phyloP scores from a whole-genome alignment of 768 basidiomycete species.

The Aureoboletus auriporus region DNA sequence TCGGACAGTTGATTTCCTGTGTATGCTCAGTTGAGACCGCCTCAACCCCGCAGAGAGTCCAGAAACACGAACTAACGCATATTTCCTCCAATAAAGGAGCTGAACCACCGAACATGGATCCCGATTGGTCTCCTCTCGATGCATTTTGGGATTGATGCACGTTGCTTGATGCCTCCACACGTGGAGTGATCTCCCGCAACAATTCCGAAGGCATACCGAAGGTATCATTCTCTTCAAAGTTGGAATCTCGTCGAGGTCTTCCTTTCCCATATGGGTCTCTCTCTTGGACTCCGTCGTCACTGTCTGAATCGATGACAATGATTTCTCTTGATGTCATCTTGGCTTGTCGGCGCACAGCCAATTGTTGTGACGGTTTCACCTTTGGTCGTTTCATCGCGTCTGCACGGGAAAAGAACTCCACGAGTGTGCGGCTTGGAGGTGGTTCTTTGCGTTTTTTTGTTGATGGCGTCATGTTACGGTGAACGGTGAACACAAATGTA shows the following conservation, averaged over 20 bases:
- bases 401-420: slow-evolving; percentile 40
- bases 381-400: slow-evolving; percentile 21
- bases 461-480: slow-evolving; percentile 30
- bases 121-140: not conserved
- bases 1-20: slow-evolving; percentile 3
- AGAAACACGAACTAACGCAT: slow-evolving; percentile 11
- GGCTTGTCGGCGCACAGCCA: not conserved
- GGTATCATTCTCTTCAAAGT: not conserved
- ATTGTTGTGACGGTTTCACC: slow-evolving; percentile 5
- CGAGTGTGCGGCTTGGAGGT: slow-evolving; percentile 36
- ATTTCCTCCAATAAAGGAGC: slow-evolving; percentile 11
- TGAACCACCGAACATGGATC: slow-evolving; percentile 17
- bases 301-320: slow-evolving; percentile 64
- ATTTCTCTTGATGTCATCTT: slow-evolving; percentile 33
- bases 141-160: not conserved
- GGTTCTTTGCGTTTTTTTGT: slow-evolving; percentile 35
- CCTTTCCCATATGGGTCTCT: not conserved
- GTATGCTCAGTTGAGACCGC: not conserved
- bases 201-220: slow-evolving; percentile 28
- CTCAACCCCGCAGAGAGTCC: not conserved
- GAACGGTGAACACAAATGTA: no score
- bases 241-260: not conserved
- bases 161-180: not conserved
- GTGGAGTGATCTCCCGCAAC: slow-evolving; percentile 6
- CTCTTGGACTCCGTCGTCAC: slow-evolving; percentile 32